Evolutionary conservation across 176 grass and related monocot genomes (phyloP).

Genomic region (Coix lacrymajobi): DNA sequence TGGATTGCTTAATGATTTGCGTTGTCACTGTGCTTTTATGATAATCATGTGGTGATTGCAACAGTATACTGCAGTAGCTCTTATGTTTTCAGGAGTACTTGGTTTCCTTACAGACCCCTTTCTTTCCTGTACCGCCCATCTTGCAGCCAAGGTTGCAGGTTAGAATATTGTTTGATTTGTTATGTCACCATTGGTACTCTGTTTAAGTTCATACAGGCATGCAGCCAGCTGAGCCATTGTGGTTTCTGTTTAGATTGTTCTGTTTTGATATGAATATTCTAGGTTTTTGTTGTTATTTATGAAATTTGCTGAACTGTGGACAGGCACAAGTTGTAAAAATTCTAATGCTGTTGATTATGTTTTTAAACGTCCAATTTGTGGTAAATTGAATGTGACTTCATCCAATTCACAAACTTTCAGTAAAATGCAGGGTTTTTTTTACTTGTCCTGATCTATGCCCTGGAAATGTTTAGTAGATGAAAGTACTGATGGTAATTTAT

Average conservation of each 20-base stretch:
- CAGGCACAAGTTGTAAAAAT: not conserved
- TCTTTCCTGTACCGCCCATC: not conserved
- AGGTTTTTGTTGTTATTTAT: not conserved
- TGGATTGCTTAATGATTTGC: slow-evolving; percentile 30
- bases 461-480: not conserved
- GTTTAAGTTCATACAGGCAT: not conserved
- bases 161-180: not conserved
- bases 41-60: slow-evolving; percentile 6
- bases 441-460: not conserved
- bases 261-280: not conserved
- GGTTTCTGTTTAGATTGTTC: not conserved
- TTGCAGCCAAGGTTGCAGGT: not conserved
- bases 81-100: not conserved
- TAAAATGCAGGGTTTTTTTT: not conserved
- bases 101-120: not conserved
- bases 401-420: not conserved
- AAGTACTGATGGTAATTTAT: not conserved
- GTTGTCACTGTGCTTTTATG: slow-evolving; percentile 10
- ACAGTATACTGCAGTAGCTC: not conserved
- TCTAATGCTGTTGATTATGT: not conserved
- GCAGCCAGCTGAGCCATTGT: not conserved
- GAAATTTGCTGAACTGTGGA: not conserved
- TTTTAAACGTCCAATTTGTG: not conserved
- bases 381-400: not conserved
- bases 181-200: not conserved